phyloP scores from a whole-genome alignment of 2,329 filamentous ascomycete species.

The Cylindrodendrum hubeiense region DNA sequence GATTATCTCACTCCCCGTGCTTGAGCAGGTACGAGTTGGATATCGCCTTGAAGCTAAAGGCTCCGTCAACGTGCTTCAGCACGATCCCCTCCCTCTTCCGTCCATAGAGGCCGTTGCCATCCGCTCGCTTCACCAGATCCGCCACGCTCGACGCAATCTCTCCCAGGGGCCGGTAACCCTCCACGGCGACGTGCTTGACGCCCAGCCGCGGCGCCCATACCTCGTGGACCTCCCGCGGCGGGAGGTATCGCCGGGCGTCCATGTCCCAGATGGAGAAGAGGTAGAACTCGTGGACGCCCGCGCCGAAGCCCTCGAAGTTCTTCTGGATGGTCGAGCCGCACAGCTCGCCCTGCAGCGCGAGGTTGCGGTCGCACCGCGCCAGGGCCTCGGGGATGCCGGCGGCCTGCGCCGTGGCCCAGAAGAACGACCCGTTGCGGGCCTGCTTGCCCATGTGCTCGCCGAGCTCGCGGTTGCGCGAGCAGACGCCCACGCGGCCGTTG shows the following conservation, averaged over 20 bases:
- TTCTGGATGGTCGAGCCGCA: conserved; percentile 39
- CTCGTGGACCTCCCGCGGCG: conserved; percentile 44
- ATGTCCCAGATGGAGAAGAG: conserved; percentile 51
- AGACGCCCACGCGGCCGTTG: conserved; percentile 32
- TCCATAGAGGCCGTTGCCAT: conserved; percentile 39
- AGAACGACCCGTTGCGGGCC: conserved; percentile 24
- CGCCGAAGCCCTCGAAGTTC: conserved; percentile 39
- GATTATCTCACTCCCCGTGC: conserved; percentile 34
- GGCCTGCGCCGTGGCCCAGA: conserved; percentile 29
- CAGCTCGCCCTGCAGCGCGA: conserved; percentile 42
- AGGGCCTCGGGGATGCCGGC: conserved; percentile 28
- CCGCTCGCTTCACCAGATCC: conserved; percentile 36
- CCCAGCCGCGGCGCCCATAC: conserved; percentile 42
- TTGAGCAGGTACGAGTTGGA: conserved; percentile 45
- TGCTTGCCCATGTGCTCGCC: conserved; percentile 18
- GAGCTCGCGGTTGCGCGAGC: conserved; percentile 39
- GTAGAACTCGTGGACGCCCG: conserved; percentile 46
- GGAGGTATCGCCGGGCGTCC: conserved; percentile 42
- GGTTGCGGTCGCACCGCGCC: conserved; percentile 24
- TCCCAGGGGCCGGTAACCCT: conserved; percentile 32
- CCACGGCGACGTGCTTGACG: conserved; percentile 49
- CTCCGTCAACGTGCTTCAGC: conserved; percentile 36
- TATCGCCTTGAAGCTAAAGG: conserved; percentile 42
- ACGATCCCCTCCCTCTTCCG: conserved; percentile 42
- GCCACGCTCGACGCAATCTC: conserved; percentile 26